These are phyloP conservation scores for Talaromyces sp. DNA, from an alignment of 2,329 filamentous ascomycete species.

Conservation along the genomic window DNA sequence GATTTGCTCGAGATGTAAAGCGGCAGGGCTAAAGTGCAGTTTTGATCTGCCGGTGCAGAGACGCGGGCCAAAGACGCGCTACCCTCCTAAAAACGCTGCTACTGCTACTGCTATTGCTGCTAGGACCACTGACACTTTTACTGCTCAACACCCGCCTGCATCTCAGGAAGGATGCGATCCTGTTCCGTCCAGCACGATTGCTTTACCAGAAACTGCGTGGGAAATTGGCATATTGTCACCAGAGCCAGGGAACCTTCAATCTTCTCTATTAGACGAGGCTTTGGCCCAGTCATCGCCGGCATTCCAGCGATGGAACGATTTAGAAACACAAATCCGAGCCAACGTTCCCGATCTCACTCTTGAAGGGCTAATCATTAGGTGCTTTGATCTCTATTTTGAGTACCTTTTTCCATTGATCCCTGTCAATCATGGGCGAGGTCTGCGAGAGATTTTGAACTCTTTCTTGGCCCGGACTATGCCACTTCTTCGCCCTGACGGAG, in stretches of 20 bases:
- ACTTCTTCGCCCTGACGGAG: not conserved
- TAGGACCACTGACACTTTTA: not conserved
- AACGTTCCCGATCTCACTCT: constrained; percentile 4
- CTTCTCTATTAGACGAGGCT: constrained; percentile 11
- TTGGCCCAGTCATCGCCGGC: constrained; percentile 5
- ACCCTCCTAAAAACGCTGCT: not conserved
- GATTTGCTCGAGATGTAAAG: constrained; percentile 21
- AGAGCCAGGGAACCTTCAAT: constrained; percentile 1
- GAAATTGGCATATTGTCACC: constrained; percentile 8
- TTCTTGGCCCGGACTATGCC: constrained; percentile 17
- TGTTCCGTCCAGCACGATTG: not conserved
- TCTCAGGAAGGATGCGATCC: not conserved
- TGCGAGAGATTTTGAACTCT: constrained; percentile 31
- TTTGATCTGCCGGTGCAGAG: constrained; percentile 35
- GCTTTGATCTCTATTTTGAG: constrained; percentile 39
- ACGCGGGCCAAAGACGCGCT: constrained; percentile 32
- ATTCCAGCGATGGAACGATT: constrained; percentile 13
- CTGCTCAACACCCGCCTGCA: not conserved
- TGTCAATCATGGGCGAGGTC: constrained; percentile 36
- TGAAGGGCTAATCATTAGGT: constrained; percentile 17
- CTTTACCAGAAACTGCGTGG: constrained; percentile 6
- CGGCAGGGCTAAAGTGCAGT: constrained; percentile 28
- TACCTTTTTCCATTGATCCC: constrained; percentile 42
- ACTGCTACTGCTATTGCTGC: not conserved
- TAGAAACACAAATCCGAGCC: constrained; percentile 8